phyloP scores from a whole-genome alignment of 2,329 filamentous ascomycete species.

The Aurifilum marmelostoma region DNA sequence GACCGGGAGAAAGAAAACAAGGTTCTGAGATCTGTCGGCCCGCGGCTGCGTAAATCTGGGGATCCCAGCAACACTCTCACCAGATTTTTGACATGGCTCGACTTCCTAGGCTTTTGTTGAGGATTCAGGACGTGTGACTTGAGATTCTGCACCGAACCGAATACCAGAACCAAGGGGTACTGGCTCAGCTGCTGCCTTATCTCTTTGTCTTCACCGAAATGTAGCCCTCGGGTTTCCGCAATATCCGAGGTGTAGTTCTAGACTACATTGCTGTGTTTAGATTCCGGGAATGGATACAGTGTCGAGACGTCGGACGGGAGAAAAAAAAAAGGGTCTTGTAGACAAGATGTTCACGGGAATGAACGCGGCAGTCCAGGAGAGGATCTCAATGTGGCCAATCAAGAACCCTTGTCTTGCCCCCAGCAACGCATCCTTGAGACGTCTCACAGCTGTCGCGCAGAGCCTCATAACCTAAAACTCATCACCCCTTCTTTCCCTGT shows the following conservation, averaged over 20 bases:
- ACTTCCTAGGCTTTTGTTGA: not conserved
- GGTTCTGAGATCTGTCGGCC: not conserved
- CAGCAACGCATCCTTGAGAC: conserved; percentile 25
- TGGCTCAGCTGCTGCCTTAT: not conserved
- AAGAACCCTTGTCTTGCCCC: conserved; percentile 12
- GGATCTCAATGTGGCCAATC: conserved; percentile 17
- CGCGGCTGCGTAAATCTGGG: not conserved
- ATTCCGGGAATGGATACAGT: not conserved
- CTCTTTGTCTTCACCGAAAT: not conserved
- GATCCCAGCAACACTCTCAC: too few species aligned
- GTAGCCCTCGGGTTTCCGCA: not conserved
- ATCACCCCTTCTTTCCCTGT: not conserved
- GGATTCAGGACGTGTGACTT: not conserved
- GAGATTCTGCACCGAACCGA: not conserved
- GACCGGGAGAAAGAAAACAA: not conserved
- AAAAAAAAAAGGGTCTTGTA: not conserved
- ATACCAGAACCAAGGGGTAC: not conserved
- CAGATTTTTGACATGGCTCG: not conserved
- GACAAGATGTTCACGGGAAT: not conserved
- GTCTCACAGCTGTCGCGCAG: conserved; percentile 29
- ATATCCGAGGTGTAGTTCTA: not conserved
- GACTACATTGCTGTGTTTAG: not conserved
- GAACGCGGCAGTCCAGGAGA: not conserved
- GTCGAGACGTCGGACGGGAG: not conserved
- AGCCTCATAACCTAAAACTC: conserved; percentile 24